A percentile compares a stretch with the other conserved stretches of the same genome.
These are phyloP conservation scores for Brasenia schreberi DNA, from an alignment of 164 flowering plant genomes.

Conservation along the genomic window DNA sequence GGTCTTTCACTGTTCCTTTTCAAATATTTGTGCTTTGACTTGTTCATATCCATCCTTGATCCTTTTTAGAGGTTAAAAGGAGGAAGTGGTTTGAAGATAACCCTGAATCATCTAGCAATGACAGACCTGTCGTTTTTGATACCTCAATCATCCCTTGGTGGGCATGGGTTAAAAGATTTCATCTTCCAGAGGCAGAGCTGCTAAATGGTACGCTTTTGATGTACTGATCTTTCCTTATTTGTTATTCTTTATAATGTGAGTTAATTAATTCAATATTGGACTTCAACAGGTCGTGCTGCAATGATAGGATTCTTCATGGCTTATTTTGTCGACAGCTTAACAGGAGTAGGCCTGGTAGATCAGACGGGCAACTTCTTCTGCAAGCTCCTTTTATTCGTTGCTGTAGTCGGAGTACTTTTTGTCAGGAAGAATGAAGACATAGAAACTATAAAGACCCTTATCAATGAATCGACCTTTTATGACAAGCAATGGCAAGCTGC, in stretches of 20 bases:
- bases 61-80: slow-evolving; percentile 75
- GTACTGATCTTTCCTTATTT: not conserved
- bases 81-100: slow-evolving; percentile 83
- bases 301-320: slow-evolving; percentile 99
- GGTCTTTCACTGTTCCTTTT: not conserved
- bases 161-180: slow-evolving; percentile 95
- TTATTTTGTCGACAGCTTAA: slow-evolving; percentile 87
- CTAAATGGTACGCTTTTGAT: slow-evolving; percentile 59
- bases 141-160: slow-evolving; percentile 97
- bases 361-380: slow-evolving; percentile 98
- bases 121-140: slow-evolving; percentile 73
- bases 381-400: slow-evolving; percentile 73
- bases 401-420: slow-evolving; percentile 75
- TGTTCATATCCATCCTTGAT: not conserved
- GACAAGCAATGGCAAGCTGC: slow-evolving; percentile 99
- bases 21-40: not conserved
- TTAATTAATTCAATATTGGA: not conserved
- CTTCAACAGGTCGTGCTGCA: slow-evolving; percentile 77
- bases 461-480: slow-evolving; percentile 83
- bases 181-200: slow-evolving; percentile 93
- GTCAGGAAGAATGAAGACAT: slow-evolving; percentile 88
- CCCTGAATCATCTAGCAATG: slow-evolving; percentile 84
- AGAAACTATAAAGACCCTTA: slow-evolving; percentile 63
- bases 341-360: slow-evolving; percentile 91
- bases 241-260: slow-evolving; percentile 1